phyloP scores from a whole-genome alignment of 106 monocot species.

The Dioscorea dumetorum region DNA sequence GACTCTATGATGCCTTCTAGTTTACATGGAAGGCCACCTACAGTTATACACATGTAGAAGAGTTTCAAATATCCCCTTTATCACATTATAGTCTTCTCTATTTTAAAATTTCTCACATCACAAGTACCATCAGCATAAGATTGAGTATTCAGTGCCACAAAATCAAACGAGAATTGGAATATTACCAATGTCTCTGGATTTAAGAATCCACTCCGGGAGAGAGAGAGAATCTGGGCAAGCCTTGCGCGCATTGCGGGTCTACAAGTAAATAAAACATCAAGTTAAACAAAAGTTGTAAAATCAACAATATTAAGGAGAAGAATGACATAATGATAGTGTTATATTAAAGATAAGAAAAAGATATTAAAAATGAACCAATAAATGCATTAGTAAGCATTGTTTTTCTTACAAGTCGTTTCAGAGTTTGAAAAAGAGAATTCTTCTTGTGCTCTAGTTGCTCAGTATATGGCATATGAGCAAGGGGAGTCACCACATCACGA shows the following conservation, averaged over 20 bases:
- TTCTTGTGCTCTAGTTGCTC: constrained; percentile 91
- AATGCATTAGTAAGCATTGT: neutral
- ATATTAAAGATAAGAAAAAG: neutral
- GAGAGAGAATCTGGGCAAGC: constrained; percentile 73
- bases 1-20: constrained; percentile 94
- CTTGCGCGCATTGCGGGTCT: constrained; percentile 90
- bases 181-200: constrained; percentile 79
- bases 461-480: constrained; percentile 71
- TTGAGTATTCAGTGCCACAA: no score
- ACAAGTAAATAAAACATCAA: constrained; percentile 7
- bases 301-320: neutral
- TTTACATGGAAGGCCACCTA: constrained; percentile 95
- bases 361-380: neutral
- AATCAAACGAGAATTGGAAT: neutral
- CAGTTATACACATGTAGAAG: no score
- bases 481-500: constrained; percentile 70
- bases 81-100: no score
- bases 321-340: neutral
- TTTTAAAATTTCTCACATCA: no score
- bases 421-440: constrained; percentile 47
- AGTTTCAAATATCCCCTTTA: no score
- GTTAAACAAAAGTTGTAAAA: neutral
- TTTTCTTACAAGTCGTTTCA: constrained; percentile 73
- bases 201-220: constrained; percentile 84
- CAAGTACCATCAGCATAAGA: no score